These are phyloP conservation scores for Fusarium dlaminii DNA, from an alignment of 2,329 filamentous ascomycete genomes.

Conservation along the genomic window DNA sequence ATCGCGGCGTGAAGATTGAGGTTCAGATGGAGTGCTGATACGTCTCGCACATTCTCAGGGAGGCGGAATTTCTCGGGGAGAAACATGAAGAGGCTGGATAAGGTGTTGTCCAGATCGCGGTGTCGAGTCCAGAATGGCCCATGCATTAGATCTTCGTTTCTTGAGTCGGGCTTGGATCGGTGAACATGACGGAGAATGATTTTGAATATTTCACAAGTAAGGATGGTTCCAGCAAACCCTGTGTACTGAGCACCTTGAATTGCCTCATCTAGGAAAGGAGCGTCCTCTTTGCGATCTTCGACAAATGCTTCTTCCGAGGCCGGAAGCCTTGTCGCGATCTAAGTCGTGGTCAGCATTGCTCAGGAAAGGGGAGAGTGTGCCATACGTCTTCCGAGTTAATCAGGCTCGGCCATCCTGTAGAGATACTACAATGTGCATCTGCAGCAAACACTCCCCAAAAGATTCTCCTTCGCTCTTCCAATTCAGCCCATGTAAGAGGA, in stretches of 20 bases:
- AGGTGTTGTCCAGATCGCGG: conserved; percentile 79
- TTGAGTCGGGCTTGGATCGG: conserved; percentile 73
- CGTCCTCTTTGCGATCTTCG: conserved; percentile 69
- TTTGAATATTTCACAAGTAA: conserved; percentile 83
- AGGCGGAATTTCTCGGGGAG: conserved; percentile 79
- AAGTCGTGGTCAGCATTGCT: conserved; percentile 1
- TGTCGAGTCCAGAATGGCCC: conserved; percentile 90
- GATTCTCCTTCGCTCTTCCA: conserved; percentile 78
- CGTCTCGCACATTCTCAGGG: conserved; percentile 73
- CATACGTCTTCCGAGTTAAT: conserved; percentile 76
- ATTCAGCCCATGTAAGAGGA: conserved; percentile 81
- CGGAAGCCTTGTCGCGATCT: conserved; percentile 83
- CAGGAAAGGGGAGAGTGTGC: background rate
- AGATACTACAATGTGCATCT: conserved; percentile 86
- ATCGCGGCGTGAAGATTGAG: conserved; percentile 88
- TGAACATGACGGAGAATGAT: conserved; percentile 84
- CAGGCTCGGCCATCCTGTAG: conserved; percentile 88
- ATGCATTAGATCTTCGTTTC: conserved; percentile 75
- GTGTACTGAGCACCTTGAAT: conserved; percentile 72
- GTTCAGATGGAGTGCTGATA: conserved; percentile 82
- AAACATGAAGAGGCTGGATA: conserved; percentile 81
- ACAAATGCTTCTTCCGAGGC: conserved; percentile 80
- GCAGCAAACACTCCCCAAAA: conserved; percentile 89
- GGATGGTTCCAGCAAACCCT: conserved; percentile 74
- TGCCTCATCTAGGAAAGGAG: conserved; percentile 70